Conservation (phyloP, 1,284 basidiomycete species). For the Pisolithus thermaeus region DNA sequence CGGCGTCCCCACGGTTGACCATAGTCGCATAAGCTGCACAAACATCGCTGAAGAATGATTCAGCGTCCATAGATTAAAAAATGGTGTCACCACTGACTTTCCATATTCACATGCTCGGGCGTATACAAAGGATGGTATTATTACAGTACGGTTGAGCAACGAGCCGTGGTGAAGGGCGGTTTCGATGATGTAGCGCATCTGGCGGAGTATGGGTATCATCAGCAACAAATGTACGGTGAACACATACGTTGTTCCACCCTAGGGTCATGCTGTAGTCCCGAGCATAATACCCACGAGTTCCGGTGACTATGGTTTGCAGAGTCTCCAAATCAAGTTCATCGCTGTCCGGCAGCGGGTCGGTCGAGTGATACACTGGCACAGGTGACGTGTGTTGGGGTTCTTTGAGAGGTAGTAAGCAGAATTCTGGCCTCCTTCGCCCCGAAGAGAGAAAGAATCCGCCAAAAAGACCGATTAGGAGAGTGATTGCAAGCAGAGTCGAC, state of each 20-base stretch:
- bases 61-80: not conserved
- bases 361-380: not conserved
- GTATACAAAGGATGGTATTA: slow-evolving; percentile 36
- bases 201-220: slow-evolving; percentile 8
- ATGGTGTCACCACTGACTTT: slow-evolving; percentile 16
- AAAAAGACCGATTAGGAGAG: slow-evolving; percentile 22
- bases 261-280: slow-evolving; percentile 28
- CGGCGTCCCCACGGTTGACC: slow-evolving; percentile 38
- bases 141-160: slow-evolving; percentile 32
- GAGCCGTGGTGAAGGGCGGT: slow-evolving; percentile 33
- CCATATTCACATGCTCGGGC: slow-evolving; percentile 37
- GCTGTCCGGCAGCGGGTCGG: slow-evolving; percentile 12
- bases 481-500: slow-evolving; percentile 13
- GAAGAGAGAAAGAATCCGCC: slow-evolving; percentile 22
- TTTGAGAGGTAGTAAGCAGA: slow-evolving; percentile 15
- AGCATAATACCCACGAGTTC: slow-evolving; percentile 26
- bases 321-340: slow-evolving; percentile 18
- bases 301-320: slow-evolving; percentile 17
- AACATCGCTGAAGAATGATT: slow-evolving; percentile 13
- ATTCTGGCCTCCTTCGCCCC: slow-evolving; percentile 11
- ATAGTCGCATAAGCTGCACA: slow-evolving; percentile 33
- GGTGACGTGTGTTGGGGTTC: not conserved
- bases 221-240: not conserved
- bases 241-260: slow-evolving; percentile 30
- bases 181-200: slow-evolving; percentile 39